Base-by-base conservation (phyloP, 2,329 filamentous ascomycete genomes). In the Didymella exigua region DNA sequence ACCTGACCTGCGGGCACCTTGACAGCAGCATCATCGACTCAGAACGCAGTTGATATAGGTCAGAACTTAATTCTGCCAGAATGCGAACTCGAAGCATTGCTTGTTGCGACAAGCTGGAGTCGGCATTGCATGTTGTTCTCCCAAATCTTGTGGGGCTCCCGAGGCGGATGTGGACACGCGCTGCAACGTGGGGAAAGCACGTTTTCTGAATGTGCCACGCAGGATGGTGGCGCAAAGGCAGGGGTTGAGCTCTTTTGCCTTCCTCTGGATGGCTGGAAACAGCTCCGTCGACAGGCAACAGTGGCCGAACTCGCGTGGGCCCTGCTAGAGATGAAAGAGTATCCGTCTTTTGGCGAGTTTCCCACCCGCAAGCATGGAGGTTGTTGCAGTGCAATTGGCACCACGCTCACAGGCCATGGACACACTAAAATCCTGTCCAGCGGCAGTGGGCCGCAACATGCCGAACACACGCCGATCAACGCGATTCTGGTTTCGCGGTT, bases 151-250 rank as follows among this genome's bases (percentile, higher is more conserved):
- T 65, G 64, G 61, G 66, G 49, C 67, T 61, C 41, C 54, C 66
- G 63, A 58, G 58, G 63, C 61, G 65, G 62, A 50, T 44, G 60
- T 60, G 63, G 57, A 61, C 59, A 62, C 58, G 62, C 61, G 59
- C 62, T 67, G 60, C 61, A 67, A 67, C 70, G 67, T 71, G 70
- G 70, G 70, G 68, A 71, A 70, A 63, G 50, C 66, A 67, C 65
- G 63, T 68, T 64, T 60, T 67, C 36, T 56, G 54, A 48, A 47
- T 49, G 61, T 62, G 62, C 63, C 63, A 64, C 64, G 45, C 57
- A 53, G 59, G 54, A 61, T 58, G 59, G 62, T 60, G 52, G 48
- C 58, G 56, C 58, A 49, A 48, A 18, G 38, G 42, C 59, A 61
- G 48, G 60, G 60, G 41, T 60, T 24, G 9, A 23, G 27, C 16